Base-by-base conservation (phyloP, 139 green algal genomes). In the Desmodesmus armatus region DNA sequence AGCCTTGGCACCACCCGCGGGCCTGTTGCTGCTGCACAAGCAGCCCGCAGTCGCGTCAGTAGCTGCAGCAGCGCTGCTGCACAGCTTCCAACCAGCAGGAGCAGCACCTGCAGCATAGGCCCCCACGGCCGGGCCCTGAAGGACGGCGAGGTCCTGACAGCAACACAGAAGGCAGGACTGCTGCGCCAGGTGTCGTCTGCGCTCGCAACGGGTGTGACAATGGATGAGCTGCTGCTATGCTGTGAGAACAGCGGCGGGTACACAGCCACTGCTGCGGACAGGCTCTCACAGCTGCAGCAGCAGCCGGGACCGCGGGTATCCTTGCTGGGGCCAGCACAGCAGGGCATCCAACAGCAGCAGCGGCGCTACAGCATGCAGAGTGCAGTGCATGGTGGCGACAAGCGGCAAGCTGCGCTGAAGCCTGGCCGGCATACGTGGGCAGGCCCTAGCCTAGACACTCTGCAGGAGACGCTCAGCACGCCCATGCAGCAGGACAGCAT, bases 131-230 rank as follows among this genome's bases (percentile, higher is more conserved):
- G n/a, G n/a, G n/a, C n/a, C n/a, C n/a, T n/a, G n/a, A n/a, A n/a
- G n/a, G n/a, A n/a, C 60, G 60, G 60, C 4, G 43, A 79, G 13
- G 71, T 79, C 25, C 43, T 63, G 71, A 79, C 41, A 63, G 71
- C 71, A 31, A n/a, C 71, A 2, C 40, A 37, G 27, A 62, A 44
- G n/a, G 71, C 71, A 41, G 13, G 43, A 13, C 43, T 79, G 43
- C 43, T 79, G 43, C 71, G 63, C 43, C 71, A 79, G 29, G 71
- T 79, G 17, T 79, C 71, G 40, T 43, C 43, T 43, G 71, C 71
- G 4, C 43, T 79, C 19, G 25, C 43, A 17, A 31, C 43, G 40
- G 71, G 71, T 25, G n/a, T 40, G 9, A 79, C 17, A 13, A 39
- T 79, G 19, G 71, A 79, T 5, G 29, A 58, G 9, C 43, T 79